phyloP scores from a whole-genome alignment of 306 rosid species.

The Vicia villosa region DNA sequence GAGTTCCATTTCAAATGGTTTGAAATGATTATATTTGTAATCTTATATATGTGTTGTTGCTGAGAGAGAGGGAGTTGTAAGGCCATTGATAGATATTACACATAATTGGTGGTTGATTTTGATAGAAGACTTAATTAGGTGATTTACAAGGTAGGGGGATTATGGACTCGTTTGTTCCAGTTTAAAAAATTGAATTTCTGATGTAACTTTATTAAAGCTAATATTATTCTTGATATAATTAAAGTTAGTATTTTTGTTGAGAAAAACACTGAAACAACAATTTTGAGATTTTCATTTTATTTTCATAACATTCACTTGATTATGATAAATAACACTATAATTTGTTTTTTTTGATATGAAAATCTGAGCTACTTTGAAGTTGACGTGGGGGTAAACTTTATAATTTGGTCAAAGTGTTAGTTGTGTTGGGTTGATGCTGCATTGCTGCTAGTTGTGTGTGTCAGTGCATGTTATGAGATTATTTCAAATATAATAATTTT shows the following conservation, averaged over 20 bases:
- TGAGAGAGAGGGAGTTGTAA: neutral
- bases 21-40: conserved; percentile 18
- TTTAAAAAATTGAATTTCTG: neutral
- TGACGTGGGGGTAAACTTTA: conserved; percentile 1
- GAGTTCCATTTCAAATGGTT: conserved; percentile 4
- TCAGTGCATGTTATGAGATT: conserved; percentile 7
- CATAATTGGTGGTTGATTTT: conserved; percentile 11
- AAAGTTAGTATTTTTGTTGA: neutral
- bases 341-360: neutral
- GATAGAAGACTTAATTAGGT: conserved; percentile 13
- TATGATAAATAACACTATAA: neutral
- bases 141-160: neutral
- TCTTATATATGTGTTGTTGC: conserved; percentile 13
- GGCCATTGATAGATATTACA: neutral
- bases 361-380: conserved; percentile 1
- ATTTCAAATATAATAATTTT: no score
- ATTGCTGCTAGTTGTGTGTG: conserved; percentile 29
- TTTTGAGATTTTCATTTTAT: neutral
- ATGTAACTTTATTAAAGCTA: neutral
- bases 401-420: conserved; percentile 19
- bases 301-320: neutral
- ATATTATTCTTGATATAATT: neutral
- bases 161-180: neutral
- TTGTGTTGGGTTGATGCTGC: conserved; percentile 2
- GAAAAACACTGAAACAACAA: neutral